Conservation (phyloP, 2,329 filamentous ascomycete genomes). For the Clonostachys rosea region DNA sequence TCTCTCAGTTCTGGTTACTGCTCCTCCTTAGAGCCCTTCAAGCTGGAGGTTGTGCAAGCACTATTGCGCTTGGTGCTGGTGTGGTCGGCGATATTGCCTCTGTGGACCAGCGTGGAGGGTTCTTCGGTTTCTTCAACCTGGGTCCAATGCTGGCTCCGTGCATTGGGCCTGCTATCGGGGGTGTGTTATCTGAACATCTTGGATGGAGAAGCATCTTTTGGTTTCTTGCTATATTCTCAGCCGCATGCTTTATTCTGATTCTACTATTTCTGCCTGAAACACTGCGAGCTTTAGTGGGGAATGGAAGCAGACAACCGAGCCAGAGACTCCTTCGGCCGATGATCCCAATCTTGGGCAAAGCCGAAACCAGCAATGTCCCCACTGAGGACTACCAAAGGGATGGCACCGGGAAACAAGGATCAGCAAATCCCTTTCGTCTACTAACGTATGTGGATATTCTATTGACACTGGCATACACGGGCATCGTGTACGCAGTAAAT, state of each 20-base stretch:
- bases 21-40: conserved; percentile 21
- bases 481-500: conserved; percentile 24
- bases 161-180: conserved; percentile 45
- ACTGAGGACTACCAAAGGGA: neutral
- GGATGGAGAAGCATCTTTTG: conserved; percentile 50
- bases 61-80: conserved; percentile 23
- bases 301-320: conserved; percentile 12
- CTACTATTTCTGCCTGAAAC: conserved; percentile 23
- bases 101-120: conserved; percentile 21
- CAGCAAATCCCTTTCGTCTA: conserved; percentile 20
- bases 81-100: conserved; percentile 24
- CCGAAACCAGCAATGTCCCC: neutral
- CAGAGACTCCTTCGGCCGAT: neutral
- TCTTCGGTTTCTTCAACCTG: conserved; percentile 24
- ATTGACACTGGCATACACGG: conserved; percentile 19
- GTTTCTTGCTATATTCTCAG: conserved; percentile 43
- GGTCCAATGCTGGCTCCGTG: conserved; percentile 35
- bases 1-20: conserved; percentile 21
- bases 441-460: conserved; percentile 20
- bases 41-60: conserved; percentile 24
- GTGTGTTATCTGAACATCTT: conserved; percentile 35
- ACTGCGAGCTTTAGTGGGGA: conserved; percentile 15
- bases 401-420: neutral
- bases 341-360: neutral
- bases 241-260: conserved; percentile 24